Percentiles rank a stretch among this genome's conserved stretches.
Conservation (phyloP, 306 rosid genomes). For the Castanea crenata region DNA sequence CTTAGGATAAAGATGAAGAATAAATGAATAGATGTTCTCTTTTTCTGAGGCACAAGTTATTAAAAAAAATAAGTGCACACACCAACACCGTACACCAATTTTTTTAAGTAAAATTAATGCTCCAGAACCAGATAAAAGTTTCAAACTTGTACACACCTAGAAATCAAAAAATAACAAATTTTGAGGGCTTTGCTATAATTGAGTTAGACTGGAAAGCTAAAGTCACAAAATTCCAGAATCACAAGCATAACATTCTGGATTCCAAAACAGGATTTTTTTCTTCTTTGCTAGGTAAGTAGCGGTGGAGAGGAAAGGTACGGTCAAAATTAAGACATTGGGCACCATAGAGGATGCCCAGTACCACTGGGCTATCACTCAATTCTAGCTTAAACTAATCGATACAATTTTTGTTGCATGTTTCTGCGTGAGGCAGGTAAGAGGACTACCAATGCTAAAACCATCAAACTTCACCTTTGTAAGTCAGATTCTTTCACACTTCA, state of each 20-base stretch:
- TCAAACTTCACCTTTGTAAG: not conserved
- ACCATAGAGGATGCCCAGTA: no score
- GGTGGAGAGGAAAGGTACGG: no score
- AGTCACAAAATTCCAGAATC: not conserved
- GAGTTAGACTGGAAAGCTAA: not conserved
- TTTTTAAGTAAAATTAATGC: not conserved
- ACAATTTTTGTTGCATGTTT: not conserved
- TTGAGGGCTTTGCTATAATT: not conserved
- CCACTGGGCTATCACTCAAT: not conserved
- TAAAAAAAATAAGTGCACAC: not conserved
- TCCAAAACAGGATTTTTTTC: not conserved
- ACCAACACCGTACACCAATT: not conserved
- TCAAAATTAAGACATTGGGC: no score
- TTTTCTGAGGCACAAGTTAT: not conserved
- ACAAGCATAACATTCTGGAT: not conserved
- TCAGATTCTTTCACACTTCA: not conserved
- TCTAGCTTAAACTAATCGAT: not conserved
- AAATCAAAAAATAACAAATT: not conserved
- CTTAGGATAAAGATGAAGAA: not conserved
- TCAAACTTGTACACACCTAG: constrained; percentile 2
- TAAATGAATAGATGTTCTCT: not conserved
- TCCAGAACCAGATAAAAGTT: not conserved
- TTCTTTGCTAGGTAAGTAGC: no score
- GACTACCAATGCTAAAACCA: not conserved
- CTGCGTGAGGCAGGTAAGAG: not conserved